These are phyloP conservation scores for Trichosporon faecale DNA, from an alignment of 1,284 basidiomycete genomes.

Conservation along the genomic window DNA sequence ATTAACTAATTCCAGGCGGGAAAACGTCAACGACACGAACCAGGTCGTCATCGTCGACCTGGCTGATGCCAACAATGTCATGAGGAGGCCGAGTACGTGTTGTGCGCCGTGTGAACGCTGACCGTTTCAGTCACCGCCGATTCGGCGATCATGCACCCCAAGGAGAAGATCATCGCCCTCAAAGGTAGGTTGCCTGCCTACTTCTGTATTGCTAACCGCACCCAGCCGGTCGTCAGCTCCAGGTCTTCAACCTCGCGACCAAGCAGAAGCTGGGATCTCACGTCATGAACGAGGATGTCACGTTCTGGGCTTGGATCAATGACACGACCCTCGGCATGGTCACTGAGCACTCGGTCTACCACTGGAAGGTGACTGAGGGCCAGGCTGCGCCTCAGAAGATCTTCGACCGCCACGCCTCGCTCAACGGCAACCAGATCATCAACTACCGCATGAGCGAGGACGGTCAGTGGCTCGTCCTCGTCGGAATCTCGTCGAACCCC, in stretches of 20 bases:
- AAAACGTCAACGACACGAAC: conserved; percentile 65
- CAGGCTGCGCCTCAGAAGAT: conserved; percentile 55
- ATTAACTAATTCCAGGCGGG: conserved; percentile 31
- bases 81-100: conserved; percentile 73
- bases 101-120: not conserved
- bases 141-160: conserved; percentile 97
- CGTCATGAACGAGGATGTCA: conserved; percentile 87
- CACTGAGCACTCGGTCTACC: conserved; percentile 88
- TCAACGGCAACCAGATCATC: conserved; percentile 94
- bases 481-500: conserved; percentile 93
- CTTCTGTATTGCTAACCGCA: conserved; percentile 6
- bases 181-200: conserved; percentile 63
- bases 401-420: conserved; percentile 94
- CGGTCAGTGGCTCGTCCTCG: conserved; percentile 95
- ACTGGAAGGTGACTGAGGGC: conserved; percentile 69
- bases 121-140: conserved; percentile 70
- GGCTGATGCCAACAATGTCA: conserved; percentile 89
- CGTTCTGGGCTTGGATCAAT: conserved; percentile 99
- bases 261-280: conserved; percentile 98
- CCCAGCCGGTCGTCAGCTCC: conserved; percentile 84
- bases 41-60: conserved; percentile 98
- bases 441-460: conserved; percentile 92
- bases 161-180: conserved; percentile 93
- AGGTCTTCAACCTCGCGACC: conserved; percentile 96
- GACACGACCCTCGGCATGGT: conserved; percentile 90